Evolutionary conservation across 1,284 basidiomycete species (phyloP).

Genomic region (Moesziomyces globuligerus): DNA sequence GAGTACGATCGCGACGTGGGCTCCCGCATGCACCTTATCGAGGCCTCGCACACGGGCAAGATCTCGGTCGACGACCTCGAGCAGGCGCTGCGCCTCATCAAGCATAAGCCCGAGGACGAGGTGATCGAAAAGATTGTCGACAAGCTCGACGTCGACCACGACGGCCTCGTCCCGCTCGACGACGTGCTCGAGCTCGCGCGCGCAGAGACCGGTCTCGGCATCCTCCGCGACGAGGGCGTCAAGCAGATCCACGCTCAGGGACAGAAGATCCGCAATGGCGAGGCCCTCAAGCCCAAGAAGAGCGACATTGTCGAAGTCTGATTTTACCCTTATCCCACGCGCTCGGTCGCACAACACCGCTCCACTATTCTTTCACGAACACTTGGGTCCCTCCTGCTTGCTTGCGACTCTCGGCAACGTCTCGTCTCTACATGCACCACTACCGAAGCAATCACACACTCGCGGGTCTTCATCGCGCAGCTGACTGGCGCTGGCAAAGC

Average conservation of each 20-base stretch:
- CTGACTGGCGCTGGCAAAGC: too few relatives aligned
- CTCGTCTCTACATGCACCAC: neutral
- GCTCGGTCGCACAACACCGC: too few relatives aligned
- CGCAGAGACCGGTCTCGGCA: slow-evolving; percentile 66
- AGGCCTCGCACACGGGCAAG: slow-evolving; percentile 87
- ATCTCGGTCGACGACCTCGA: slow-evolving; percentile 90
- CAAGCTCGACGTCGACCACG: slow-evolving; percentile 94
- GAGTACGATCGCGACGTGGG: slow-evolving; percentile 86
- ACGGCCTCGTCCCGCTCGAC: slow-evolving; percentile 79
- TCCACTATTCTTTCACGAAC: too few relatives aligned
- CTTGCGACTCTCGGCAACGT: too few relatives aligned
- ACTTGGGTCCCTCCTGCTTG: too few relatives aligned
- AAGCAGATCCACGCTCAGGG: slow-evolving; percentile 56
- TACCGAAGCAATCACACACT: neutral
- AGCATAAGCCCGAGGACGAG: slow-evolving; percentile 88
- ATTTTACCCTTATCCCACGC: neutral
- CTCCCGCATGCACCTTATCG: slow-evolving; percentile 90
- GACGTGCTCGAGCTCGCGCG: slow-evolving; percentile 68
- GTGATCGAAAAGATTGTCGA: slow-evolving; percentile 87
- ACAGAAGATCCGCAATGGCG: slow-evolving; percentile 36
- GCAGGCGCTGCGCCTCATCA: slow-evolving; percentile 90
- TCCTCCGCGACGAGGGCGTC: slow-evolving; percentile 60
- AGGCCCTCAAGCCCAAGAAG: slow-evolving; percentile 54
- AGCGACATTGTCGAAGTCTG: slow-evolving; percentile 56
- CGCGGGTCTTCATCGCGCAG: neutral